Conservation (phyloP, 352 stramenopile species). For the Peronosclerospora sorghi region DNA sequence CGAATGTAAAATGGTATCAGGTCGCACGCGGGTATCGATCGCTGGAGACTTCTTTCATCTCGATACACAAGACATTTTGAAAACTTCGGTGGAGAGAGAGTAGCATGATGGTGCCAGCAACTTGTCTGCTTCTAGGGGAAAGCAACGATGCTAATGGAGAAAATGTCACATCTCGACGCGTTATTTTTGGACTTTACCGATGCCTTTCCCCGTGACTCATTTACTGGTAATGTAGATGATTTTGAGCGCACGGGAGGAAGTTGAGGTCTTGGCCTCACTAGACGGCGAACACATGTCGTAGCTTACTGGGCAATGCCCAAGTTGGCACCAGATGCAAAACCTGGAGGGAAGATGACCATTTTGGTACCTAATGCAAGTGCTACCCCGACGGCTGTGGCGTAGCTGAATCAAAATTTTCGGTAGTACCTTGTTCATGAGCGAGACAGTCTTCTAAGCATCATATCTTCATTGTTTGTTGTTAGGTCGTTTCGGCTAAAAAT, state of each 20-base stretch:
- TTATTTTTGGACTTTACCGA: slow-evolving; percentile 27
- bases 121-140: slow-evolving; percentile 15
- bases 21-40: slow-evolving; percentile 40
- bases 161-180: slow-evolving; percentile 17
- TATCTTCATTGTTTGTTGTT: not conserved
- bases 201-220: slow-evolving; percentile 25
- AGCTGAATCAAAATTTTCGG: slow-evolving; percentile 7
- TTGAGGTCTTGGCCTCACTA: slow-evolving; percentile 38
- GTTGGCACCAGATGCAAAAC: slow-evolving; percentile 10
- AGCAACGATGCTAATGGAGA: not conserved
- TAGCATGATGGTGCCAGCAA: slow-evolving; percentile 18
- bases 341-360: slow-evolving; percentile 13
- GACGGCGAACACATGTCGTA: slow-evolving; percentile 23
- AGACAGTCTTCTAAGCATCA: too few relatives aligned
- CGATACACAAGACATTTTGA: slow-evolving; percentile 41
- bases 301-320: slow-evolving; percentile 14
- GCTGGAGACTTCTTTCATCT: slow-evolving; percentile 44
- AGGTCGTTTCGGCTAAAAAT: slow-evolving; percentile 22
- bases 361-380: slow-evolving; percentile 10
- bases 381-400: slow-evolving; percentile 13
- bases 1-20: slow-evolving; percentile 26
- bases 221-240: slow-evolving; percentile 16
- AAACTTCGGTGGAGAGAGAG: slow-evolving; percentile 36
- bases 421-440: slow-evolving; percentile 12
- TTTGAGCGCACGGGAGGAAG: slow-evolving; percentile 26